Conservation (phyloP, 2,329 filamentous ascomycete genomes). For the Neofusicoccum sp. region DNA sequence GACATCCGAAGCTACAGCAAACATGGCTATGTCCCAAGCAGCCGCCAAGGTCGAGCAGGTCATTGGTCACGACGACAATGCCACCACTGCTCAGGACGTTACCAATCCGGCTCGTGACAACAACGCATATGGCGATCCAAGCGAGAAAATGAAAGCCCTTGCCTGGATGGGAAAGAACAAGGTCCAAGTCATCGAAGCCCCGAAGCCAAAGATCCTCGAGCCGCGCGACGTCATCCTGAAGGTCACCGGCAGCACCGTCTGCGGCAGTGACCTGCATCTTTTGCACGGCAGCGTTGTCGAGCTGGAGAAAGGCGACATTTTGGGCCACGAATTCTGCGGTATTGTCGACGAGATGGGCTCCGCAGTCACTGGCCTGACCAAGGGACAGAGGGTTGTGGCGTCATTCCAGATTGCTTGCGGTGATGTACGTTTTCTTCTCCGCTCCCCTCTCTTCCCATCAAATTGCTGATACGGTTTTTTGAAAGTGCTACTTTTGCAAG, state of each 20-base stretch:
- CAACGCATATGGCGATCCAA: slow-evolving; percentile 27
- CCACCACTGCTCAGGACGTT: slow-evolving; percentile 69
- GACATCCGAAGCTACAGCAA: slow-evolving; percentile 22
- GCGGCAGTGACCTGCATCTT: slow-evolving; percentile 64
- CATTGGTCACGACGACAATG: slow-evolving; percentile 68
- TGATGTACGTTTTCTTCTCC: slow-evolving; percentile 25
- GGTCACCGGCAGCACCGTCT: slow-evolving; percentile 68
- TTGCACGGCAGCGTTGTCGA: slow-evolving; percentile 53
- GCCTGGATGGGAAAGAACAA: slow-evolving; percentile 78
- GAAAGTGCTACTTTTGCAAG: slow-evolving; percentile 73
- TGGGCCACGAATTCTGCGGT: slow-evolving; percentile 57
- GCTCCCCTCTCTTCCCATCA: not conserved
- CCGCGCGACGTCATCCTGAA: slow-evolving; percentile 77
- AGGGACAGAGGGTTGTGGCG: slow-evolving; percentile 69
- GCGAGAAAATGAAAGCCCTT: slow-evolving; percentile 75
- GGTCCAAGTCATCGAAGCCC: slow-evolving; percentile 69
- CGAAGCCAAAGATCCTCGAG: slow-evolving; percentile 73
- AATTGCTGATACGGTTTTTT: slow-evolving; percentile 25
- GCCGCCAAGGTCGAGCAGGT: slow-evolving; percentile 68
- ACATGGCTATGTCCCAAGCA: slow-evolving; percentile 65
- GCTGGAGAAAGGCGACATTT: slow-evolving; percentile 54
- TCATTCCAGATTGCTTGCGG: slow-evolving; percentile 80
- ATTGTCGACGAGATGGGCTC: slow-evolving; percentile 51
- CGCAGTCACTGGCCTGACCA: slow-evolving; percentile 46
- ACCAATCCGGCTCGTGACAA: slow-evolving; percentile 46